Conservation (phyloP, 805 yeast genomes). For the Kuraishia hungarica region DNA sequence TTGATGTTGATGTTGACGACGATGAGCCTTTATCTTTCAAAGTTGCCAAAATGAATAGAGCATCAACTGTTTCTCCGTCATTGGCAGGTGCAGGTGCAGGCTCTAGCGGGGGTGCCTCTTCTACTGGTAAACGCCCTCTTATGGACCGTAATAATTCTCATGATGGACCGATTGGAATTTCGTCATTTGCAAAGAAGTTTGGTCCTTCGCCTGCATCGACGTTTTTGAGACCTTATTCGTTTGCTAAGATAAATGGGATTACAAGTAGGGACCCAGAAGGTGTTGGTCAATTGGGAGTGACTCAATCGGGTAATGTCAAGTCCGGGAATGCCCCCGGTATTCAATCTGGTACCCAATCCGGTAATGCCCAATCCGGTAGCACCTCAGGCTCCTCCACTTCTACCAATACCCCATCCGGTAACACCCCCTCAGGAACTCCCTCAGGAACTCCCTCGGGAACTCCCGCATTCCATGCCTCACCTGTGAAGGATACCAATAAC, state of each 20-base stretch:
- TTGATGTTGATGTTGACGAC: background rate
- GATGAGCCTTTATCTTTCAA: background rate
- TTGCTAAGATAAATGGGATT: background rate
- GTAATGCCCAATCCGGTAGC: background rate
- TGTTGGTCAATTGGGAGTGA: no score
- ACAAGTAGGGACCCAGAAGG: no score
- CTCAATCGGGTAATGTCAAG: no score
- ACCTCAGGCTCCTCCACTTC: no score
- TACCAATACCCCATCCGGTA: no score
- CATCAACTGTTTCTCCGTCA: background rate
- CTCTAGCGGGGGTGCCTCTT: no score
- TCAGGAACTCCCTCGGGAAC: no score
- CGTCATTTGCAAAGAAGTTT: constrained; percentile 16
- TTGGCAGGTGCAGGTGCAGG: no score
- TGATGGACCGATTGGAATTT: constrained; percentile 21
- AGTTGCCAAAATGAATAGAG: background rate
- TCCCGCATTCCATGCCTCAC: background rate
- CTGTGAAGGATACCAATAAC: background rate
- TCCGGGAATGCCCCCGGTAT: no score
- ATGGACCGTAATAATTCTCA: constrained; percentile 4
- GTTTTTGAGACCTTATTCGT: constrained; percentile 3
- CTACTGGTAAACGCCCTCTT: background rate
- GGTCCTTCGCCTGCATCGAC: constrained; percentile 20
- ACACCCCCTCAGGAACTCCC: no score
- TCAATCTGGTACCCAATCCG: no score